Evolutionary conservation across 1,139 yeast genomes (phyloP), one percentile per base, ranked within the genome.

Genomic region (Protomyces arabidopsidicola): DNA sequence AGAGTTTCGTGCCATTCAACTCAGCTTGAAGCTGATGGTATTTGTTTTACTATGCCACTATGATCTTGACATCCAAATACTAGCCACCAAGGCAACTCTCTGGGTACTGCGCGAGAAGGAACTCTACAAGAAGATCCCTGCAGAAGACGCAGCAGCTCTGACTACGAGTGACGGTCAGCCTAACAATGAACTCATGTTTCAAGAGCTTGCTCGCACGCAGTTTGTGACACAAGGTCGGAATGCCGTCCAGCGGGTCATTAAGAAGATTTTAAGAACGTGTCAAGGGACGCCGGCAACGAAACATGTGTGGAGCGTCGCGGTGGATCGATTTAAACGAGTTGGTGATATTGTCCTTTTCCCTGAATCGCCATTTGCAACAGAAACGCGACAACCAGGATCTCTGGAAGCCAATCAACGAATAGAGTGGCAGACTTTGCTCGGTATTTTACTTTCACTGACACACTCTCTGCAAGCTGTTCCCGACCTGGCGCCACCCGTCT

Each of bases 201-300:
- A 6, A 16, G 20, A 42, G 22, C 51, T 57, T 24, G 54, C 61
- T 14, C 34, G 51, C 3, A 53, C 24, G 12, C 39, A 35, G 12
- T 58, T 52, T 24, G 22, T 52, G 42, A 58, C 56, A 14, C 39
- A 22, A 14, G 62, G 62, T 31, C 42, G 62, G 35, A 58, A 58
- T 20, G 56, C 56, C 2, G 62, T 52, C n/a, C 62, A 58, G 35
- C 42, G 45, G 12, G 42, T 38, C 20, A 36, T 58, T n/a, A n/a
- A 55, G 27, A 27, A 31, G 4, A 42, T 38, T 10, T 31, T 58
- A 18, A n/a, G 56, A n/a, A 27, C 53, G 14, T 54, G 51, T 16
- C 53, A 27, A 8, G 56, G 20, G 6, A 58, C 52, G 9, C 53
- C 56, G 6, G 53, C 52, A 18, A 24, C 48, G 14, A 18, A 16